A percentile compares a stretch with the other conserved stretches of the same genome.
phyloP scores from a whole-genome alignment of 2,329 filamentous ascomycete species.

The Claviceps sp. region DNA sequence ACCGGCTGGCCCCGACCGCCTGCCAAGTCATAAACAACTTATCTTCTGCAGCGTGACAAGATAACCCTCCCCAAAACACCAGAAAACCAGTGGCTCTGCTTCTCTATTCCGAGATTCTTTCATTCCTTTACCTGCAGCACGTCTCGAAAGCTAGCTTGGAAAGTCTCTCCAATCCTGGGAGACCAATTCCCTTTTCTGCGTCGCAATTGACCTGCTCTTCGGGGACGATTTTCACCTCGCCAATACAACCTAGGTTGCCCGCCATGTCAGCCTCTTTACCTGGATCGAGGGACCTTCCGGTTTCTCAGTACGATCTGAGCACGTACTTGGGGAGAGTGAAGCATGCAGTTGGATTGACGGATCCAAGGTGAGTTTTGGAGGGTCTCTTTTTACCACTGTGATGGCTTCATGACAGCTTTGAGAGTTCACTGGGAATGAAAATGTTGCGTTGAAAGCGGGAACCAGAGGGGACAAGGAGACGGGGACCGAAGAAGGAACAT shows the following conservation, averaged over 20 bases:
- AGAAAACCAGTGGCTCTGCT: too few relatives aligned
- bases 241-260: not conserved
- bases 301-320: slow-evolving; percentile 80
- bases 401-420: not conserved
- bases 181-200: not conserved
- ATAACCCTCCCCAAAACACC: too few relatives aligned
- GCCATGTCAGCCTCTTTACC: slow-evolving; percentile 53
- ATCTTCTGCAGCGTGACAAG: too few relatives aligned
- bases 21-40: too few relatives aligned
- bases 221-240: not conserved
- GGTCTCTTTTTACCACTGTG: not conserved
- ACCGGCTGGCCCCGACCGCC: too few relatives aligned
- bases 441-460: not conserved
- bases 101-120: too few relatives aligned
- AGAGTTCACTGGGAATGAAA: not conserved
- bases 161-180: too few relatives aligned
- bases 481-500: too few relatives aligned
- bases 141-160: too few relatives aligned
- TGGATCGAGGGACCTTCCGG: slow-evolving; percentile 67
- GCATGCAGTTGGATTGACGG: slow-evolving; percentile 79
- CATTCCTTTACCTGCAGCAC: too few relatives aligned
- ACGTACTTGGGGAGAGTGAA: slow-evolving; percentile 93
- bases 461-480: not conserved
- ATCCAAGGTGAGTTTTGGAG: slow-evolving; percentile 66
- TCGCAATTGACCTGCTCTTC: not conserved